Percentiles rank a stretch among this genome's conserved stretches.
Evolutionary conservation across 2,329 filamentous ascomycete species (phyloP).

Genomic region (Colletotrichum navitas): DNA sequence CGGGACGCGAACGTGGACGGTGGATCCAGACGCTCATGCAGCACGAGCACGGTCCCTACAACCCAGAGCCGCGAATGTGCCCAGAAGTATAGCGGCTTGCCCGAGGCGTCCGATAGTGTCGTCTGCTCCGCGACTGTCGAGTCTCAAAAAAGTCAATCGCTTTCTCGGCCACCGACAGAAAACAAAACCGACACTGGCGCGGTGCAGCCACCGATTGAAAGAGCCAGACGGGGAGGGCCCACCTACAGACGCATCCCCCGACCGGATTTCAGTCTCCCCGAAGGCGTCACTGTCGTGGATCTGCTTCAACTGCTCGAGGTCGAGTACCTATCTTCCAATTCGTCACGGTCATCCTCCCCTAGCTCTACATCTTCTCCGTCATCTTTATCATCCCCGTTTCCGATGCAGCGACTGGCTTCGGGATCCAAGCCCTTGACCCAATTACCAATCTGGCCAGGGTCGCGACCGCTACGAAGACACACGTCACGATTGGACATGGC

Average conservation of each 20-base stretch:
- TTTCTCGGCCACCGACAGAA: background rate
- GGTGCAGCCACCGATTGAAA: background rate
- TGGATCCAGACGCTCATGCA: conserved; percentile 1
- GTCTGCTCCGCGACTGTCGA: background rate
- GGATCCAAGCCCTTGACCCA: background rate
- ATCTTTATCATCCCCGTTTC: background rate
- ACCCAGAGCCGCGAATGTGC: background rate
- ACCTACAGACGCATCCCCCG: conserved; percentile 34
- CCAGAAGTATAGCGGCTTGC: background rate
- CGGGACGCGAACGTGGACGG: background rate
- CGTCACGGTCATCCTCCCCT: background rate
- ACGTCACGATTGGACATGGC: conserved; percentile 33
- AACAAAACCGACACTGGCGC: background rate
- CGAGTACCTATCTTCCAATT: conserved; percentile 25
- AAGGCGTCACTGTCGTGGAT: conserved; percentile 32
- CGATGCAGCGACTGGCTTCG: background rate
- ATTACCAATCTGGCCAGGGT: conserved; percentile 13
- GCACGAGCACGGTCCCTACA: background rate
- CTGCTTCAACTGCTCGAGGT: conserved; percentile 35
- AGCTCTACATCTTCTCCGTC: conserved; percentile 14
- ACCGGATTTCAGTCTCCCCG: conserved; percentile 31
- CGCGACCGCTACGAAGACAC: conserved; percentile 21
- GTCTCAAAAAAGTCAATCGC: background rate
- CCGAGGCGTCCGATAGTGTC: too few species aligned
- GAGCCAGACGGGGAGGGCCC: conserved; percentile 7